These are phyloP conservation scores for Sonneratia caseolaris DNA, from an alignment of 345 rosid species.

Conservation along the genomic window DNA sequence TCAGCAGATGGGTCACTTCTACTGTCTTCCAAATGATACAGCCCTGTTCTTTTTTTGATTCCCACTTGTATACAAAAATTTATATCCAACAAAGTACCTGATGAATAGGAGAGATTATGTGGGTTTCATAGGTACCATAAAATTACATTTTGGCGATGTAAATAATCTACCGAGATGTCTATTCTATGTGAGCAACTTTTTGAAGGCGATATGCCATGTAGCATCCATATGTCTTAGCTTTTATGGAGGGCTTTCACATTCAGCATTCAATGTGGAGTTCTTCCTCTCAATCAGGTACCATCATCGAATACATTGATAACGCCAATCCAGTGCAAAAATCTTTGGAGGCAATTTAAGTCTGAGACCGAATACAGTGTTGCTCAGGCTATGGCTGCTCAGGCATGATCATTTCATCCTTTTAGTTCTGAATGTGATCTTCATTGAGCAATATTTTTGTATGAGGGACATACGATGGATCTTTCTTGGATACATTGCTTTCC, in stretches of 20 bases:
- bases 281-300: slow-evolving; percentile 45
- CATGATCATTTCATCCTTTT: slow-evolving; percentile 12
- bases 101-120: not conserved
- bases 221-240: not conserved
- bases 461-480: not conserved
- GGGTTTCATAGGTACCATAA: not conserved
- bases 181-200: not conserved
- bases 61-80: not conserved
- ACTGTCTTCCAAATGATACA: not conserved
- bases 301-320: slow-evolving; percentile 72
- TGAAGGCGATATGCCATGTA: not conserved
- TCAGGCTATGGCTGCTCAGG: slow-evolving; percentile 99
- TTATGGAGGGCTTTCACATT: not conserved
- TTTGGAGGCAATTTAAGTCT: slow-evolving; percentile 96
- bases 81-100: not conserved
- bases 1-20: not conserved
- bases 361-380: slow-evolving; percentile 92
- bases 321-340: slow-evolving; percentile 88
- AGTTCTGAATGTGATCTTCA: not conserved
- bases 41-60: not conserved
- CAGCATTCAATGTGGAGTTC: not conserved
- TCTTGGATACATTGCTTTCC: not conserved
- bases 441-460: not conserved
- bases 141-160: not conserved
- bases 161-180: not conserved